Percentiles rank a stretch among this genome's conserved stretches.
Evolutionary conservation across 2,329 filamentous ascomycete species (phyloP).

Genomic region (Phaeosphaeria sp.): DNA sequence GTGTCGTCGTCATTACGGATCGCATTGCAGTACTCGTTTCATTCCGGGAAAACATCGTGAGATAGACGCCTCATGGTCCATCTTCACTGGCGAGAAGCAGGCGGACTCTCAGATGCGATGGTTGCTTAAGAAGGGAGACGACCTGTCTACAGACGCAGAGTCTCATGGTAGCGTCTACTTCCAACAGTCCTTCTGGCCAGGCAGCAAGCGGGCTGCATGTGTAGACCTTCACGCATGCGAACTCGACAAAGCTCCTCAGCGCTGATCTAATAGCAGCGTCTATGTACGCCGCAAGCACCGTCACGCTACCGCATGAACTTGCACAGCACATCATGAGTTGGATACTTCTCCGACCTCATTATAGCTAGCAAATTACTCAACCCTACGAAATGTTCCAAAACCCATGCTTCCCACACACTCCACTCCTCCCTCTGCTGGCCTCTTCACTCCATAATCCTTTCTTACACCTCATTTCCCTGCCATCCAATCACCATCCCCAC

Average conservation of each 20-base stretch:
- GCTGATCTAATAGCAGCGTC: not conserved
- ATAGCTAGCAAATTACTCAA: not conserved
- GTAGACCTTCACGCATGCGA: conserved; percentile 10
- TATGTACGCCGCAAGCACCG: not conserved
- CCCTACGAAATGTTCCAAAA: no score
- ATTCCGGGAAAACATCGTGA: conserved; percentile 3
- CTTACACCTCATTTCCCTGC: conserved; percentile 4
- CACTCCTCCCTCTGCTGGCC: not conserved
- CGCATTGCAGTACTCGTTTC: not conserved
- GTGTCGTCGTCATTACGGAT: conserved; percentile 32
- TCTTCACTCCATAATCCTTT: not conserved
- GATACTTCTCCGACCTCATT: not conserved
- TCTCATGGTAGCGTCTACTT: not conserved
- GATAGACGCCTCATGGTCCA: conserved; percentile 9
- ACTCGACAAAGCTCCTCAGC: conserved; percentile 3
- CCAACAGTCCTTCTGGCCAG: not conserved
- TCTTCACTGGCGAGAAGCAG: conserved; percentile 1
- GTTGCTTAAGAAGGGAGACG: conserved; percentile 23
- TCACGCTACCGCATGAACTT: conserved; percentile 1
- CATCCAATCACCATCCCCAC: conserved; percentile 8
- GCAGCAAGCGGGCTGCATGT: rapidly evolving
- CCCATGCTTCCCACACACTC: no score
- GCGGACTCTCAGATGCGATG: conserved; percentile 16
- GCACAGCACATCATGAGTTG: not conserved
- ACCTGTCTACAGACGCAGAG: conserved; percentile 4